Base-by-base conservation (phyloP, 257 asterid genomes). In the Ballota nigra region DNA sequence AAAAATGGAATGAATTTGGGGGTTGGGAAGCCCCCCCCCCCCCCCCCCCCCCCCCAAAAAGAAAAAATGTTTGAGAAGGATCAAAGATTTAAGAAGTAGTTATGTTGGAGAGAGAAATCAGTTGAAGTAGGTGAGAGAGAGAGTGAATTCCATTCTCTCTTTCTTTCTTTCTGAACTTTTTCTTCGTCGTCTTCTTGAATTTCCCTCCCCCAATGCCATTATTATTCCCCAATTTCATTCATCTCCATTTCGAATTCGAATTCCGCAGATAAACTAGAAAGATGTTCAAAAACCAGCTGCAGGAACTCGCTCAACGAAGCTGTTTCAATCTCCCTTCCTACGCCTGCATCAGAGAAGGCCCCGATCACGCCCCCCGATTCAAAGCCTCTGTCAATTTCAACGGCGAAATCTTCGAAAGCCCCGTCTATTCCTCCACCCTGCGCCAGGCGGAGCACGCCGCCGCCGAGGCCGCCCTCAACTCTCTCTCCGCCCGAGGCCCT, bases 391-490 rank as follows among this genome's bases (percentile, higher is more conserved):
- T 84, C 7, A 84, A 84, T 7, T 84, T 84, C 75, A 84, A 84
- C 33, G 88, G 88, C 7, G 83, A 81, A 64, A 29, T 76, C 61
- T 78, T 78, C 20, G 84, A 77, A 19, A 66, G 83, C 55, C 86
- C 85, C 0, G 43, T 24, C 2, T 81, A 81, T 23, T 81, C 79
- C 73, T 72, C 63, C 77, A 85, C 86, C 26, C 45, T 85, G 20
- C 33, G 88, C 15, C 87, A 83, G 70, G 90, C 90, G 9, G 90
- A 85, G 83, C 90, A 85, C 63, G 79, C 88, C 0, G 90, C 88
- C 15, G 88, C 90, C 10, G 90, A 79, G 67, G 85, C 56, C 28
- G 90, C 90, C 2, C 90, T 85, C 61, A 79, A 66, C 58, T 79
- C 88, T 1, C 88, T 83, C 67, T 86, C 90, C 53, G 22, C 83